A percentile compares a stretch with the other conserved stretches of the same genome.
Evolutionary conservation across 2,329 filamentous ascomycete species (phyloP).

Genomic region (Sphaerulina musiva): DNA sequence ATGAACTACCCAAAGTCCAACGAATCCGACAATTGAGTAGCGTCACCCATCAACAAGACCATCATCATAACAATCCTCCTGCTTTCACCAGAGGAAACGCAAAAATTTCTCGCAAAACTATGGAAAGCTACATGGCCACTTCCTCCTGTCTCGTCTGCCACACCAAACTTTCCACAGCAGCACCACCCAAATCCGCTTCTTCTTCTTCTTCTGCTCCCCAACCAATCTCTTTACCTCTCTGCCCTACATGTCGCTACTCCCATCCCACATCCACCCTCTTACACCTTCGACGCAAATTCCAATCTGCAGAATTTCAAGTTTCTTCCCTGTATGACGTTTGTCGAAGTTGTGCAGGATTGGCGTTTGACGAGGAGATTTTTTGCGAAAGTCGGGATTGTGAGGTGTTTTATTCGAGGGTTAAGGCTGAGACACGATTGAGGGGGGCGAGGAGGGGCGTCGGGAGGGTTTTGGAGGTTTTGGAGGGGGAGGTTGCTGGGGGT

Average conservation of each 20-base stretch:
- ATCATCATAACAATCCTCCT: not conserved
- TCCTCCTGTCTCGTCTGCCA: conserved; percentile 73
- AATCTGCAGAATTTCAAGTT: conserved; percentile 56
- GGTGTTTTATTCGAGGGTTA: conserved; percentile 75
- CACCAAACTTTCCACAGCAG: conserved; percentile 48
- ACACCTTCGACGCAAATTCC: conserved; percentile 56
- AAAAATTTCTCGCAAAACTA: conserved; percentile 49
- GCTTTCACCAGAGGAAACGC: conserved; percentile 15
- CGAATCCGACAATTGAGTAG: conserved; percentile 58
- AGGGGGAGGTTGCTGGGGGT: conserved; percentile 25
- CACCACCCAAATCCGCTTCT: conserved; percentile 25
- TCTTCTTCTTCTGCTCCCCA: conserved; percentile 7
- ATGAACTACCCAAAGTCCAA: conserved; percentile 91
- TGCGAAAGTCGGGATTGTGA: conserved; percentile 92
- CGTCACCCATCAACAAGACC: conserved; percentile 7
- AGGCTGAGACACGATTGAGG: conserved; percentile 48
- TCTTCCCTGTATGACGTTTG: conserved; percentile 65
- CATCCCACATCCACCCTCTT: conserved; percentile 57
- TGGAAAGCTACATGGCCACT: conserved; percentile 89
- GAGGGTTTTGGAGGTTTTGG: conserved; percentile 39
- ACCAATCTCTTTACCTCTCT: conserved; percentile 45
- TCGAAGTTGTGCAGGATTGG: conserved; percentile 67
- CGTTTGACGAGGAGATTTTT: conserved; percentile 67
- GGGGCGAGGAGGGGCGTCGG: conserved; percentile 37
- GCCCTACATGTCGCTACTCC: conserved; percentile 48